Evolutionary conservation across 306 rosid species (phyloP).

Genomic region (Cotoneaster glaucophyllus): DNA sequence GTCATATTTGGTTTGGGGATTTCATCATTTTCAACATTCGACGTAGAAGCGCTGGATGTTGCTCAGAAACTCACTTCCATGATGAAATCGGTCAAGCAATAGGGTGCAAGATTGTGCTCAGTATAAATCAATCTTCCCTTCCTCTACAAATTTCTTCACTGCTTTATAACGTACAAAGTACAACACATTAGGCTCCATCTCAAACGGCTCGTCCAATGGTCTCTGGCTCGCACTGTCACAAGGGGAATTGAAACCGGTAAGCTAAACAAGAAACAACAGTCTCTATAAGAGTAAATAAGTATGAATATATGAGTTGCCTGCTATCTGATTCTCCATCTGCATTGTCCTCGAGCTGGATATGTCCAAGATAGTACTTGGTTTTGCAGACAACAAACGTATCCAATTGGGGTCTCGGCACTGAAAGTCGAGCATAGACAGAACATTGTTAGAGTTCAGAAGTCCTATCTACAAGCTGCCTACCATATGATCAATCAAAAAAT

Average conservation of each 20-base stretch:
- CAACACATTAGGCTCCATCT: constrained; percentile 50
- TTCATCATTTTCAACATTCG: not conserved
- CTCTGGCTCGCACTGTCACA: constrained; percentile 26
- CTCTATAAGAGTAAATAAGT: not conserved
- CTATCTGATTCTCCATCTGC: constrained; percentile 59
- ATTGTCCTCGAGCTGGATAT: constrained; percentile 73
- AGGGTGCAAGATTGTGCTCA: not conserved
- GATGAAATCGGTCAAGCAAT: not conserved
- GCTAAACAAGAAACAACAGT: not conserved
- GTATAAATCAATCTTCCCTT: constrained; percentile 59
- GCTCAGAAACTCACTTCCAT: not conserved
- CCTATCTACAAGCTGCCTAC: not conserved
- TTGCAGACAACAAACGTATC: constrained; percentile 85
- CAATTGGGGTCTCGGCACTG: constrained; percentile 72
- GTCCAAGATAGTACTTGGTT: constrained; percentile 71
- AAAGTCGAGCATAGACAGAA: not conserved
- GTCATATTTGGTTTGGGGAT: not conserved
- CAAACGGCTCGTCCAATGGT: constrained; percentile 37
- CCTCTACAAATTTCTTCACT: constrained; percentile 71
- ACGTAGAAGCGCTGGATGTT: not conserved
- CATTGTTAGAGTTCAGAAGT: not conserved
- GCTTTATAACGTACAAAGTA: constrained; percentile 85
- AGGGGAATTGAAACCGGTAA: not conserved
- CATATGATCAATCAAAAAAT: not conserved
- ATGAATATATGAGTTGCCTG: constrained; percentile 42